Evolutionary conservation across 169 alveolate genomes (phyloP).

Genomic region (Miamiensis avidus): DNA sequence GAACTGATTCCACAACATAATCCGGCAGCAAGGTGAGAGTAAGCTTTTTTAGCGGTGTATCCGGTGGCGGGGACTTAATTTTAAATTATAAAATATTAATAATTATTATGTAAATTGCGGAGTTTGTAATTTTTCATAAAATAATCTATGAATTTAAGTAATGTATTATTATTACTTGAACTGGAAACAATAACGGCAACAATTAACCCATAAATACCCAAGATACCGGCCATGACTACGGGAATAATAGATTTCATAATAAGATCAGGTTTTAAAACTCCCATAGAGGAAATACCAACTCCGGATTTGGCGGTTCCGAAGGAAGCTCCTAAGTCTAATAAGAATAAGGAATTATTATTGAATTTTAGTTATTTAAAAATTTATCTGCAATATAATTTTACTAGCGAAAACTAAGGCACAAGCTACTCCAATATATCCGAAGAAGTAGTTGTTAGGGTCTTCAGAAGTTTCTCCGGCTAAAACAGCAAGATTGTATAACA

Average conservation of each 20-base stretch:
- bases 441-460: conserved; percentile 70
- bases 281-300: conserved; percentile 99
- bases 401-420: conserved; percentile 97
- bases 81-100: no score
- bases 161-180: conserved; percentile 57
- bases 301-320: conserved; percentile 99
- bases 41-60: conserved; percentile 90
- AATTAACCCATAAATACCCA: conserved; percentile 98
- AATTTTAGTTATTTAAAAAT: no score
- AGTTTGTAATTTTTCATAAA: no score
- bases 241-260: conserved; percentile 99
- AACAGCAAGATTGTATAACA: neutral
- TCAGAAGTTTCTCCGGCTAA: neutral
- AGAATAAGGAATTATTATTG: no score
- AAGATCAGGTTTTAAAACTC: conserved; percentile 99
- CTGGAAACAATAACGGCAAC: conserved; percentile 86
- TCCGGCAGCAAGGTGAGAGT: conserved; percentile 96
- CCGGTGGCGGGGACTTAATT: conserved; percentile 80
- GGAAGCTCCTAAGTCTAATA: conserved; percentile 97
- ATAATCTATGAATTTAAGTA: conserved; percentile 60
- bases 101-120: no score
- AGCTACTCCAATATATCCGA: conserved; percentile 99
- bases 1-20: conserved; percentile 94
- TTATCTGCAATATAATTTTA: conserved; percentile 44
- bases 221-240: conserved; percentile 99